Evolutionary conservation across 352 stramenopile genomes (phyloP).

Genomic region (Phytophthora sp.): DNA sequence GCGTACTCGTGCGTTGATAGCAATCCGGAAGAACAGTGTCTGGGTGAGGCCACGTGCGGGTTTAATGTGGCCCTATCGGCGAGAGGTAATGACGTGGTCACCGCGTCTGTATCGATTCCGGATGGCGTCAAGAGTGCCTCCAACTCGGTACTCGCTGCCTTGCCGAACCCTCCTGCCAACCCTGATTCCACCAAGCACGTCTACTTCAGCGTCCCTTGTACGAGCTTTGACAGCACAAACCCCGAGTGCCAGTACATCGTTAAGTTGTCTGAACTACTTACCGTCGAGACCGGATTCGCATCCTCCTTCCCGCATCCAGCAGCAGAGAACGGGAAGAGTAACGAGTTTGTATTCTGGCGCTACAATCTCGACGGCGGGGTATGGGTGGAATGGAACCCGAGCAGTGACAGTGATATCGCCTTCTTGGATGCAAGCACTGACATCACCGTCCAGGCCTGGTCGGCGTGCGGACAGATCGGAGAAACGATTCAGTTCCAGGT

Average conservation of each 20-base stretch:
- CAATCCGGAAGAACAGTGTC: no score
- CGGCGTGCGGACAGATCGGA: conserved; percentile 56
- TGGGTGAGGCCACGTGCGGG: no score
- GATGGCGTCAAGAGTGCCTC: conserved; percentile 28
- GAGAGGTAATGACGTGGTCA: no score
- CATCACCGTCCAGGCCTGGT: conserved; percentile 60
- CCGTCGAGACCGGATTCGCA: conserved; percentile 5
- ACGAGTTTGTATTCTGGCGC: conserved; percentile 54
- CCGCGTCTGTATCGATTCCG: no score
- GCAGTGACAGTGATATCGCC: conserved; percentile 12
- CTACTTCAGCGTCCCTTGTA: conserved; percentile 27
- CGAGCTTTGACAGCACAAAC: conserved; percentile 14
- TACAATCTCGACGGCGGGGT: conserved; percentile 37
- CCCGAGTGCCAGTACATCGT: conserved; percentile 14
- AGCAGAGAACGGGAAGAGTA: background rate
- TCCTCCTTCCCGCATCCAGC: background rate
- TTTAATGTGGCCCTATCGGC: no score
- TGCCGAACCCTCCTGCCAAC: conserved; percentile 14
- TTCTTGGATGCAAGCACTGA: conserved; percentile 43
- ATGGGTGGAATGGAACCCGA: conserved; percentile 17
- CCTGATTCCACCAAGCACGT: conserved; percentile 16
- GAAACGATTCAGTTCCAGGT: conserved; percentile 35
- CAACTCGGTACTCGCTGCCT: conserved; percentile 32
- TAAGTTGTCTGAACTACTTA: conserved; percentile 22
- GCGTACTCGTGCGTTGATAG: no score